phyloP scores from a whole-genome alignment of 208 protist species.

The Porcisia hertigi region DNA sequence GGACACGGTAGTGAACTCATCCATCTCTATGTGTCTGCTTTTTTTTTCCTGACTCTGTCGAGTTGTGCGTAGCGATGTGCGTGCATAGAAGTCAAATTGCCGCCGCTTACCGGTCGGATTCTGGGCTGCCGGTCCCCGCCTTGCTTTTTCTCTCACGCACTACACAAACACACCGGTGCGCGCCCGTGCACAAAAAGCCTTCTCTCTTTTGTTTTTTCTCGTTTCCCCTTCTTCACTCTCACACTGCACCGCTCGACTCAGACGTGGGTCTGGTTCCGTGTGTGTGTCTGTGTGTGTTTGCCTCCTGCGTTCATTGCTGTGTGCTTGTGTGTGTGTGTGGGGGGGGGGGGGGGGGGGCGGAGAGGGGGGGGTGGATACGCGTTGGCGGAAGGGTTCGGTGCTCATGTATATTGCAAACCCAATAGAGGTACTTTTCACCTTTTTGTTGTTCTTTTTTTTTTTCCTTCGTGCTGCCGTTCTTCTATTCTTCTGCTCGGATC shows the following conservation, averaged over 20 bases:
- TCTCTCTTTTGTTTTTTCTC: conserved; percentile 1
- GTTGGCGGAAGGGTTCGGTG: background rate
- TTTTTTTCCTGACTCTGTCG: background rate
- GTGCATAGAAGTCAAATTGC: background rate
- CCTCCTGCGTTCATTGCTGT: background rate
- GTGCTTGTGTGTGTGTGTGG: background rate
- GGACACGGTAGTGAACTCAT: conserved; percentile 8
- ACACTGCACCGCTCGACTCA: background rate
- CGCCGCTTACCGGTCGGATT: background rate
- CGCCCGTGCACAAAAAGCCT: conserved; percentile 3
- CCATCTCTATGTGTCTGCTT: background rate
- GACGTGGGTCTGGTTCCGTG: background rate
- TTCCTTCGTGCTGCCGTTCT: background rate
- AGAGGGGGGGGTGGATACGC: background rate
- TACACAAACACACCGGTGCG: too few species aligned
- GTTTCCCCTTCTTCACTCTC: background rate
- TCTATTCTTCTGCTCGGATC: background rate
- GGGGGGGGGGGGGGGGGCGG: background rate
- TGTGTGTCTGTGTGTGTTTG: background rate
- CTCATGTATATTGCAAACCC: background rate
- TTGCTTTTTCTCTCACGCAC: background rate
- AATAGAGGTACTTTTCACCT: background rate
- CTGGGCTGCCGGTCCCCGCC: background rate
- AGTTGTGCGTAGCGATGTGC: background rate
- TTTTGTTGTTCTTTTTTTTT: background rate